Percentiles rank a stretch among this genome's conserved stretches.
phyloP scores from a whole-genome alignment of 257 asterid species.

The Lithospermum erythrorhizon region DNA sequence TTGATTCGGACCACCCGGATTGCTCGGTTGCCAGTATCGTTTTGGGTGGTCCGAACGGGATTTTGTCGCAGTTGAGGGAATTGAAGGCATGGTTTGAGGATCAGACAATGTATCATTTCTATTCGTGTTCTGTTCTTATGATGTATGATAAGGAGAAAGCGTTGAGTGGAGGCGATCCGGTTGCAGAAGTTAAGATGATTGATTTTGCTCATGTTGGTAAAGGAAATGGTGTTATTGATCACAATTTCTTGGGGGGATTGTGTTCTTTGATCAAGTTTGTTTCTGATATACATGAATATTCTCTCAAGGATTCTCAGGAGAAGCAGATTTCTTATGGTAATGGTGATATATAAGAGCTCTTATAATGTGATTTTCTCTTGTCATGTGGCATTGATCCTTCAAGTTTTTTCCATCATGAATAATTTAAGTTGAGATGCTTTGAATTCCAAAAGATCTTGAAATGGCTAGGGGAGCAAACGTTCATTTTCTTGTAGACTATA shows the following conservation, averaged over 20 bases:
- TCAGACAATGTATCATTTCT: constrained; percentile 54
- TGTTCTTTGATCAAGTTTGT: constrained; percentile 27
- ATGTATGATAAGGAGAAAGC: constrained; percentile 49
- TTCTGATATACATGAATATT: constrained; percentile 14
- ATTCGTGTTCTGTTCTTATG: constrained; percentile 50
- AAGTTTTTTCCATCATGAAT: not conserved
- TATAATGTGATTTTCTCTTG: too few species aligned
- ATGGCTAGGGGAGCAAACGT: too few species aligned
- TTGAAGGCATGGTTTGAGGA: constrained; percentile 79
- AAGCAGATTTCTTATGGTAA: not conserved
- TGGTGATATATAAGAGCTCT: not conserved
- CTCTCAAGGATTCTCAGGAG: not conserved
- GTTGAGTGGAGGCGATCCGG: constrained; percentile 25
- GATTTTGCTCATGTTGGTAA: constrained; percentile 46
- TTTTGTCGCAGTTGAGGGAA: constrained; percentile 54
- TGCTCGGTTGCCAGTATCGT: not conserved
- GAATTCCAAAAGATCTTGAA: not conserved
- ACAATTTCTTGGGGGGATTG: constrained; percentile 32
- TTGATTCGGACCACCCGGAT: not conserved
- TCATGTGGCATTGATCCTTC: too few species aligned
- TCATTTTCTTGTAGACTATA: too few species aligned
- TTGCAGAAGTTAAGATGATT: constrained; percentile 41
- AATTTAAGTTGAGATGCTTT: not conserved
- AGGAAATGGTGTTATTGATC: constrained; percentile 31
- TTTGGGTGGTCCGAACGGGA: constrained; percentile 52